Evolutionary conservation across 345 rosid genomes (phyloP).

Genomic region (Streptanthus diversifolius): DNA sequence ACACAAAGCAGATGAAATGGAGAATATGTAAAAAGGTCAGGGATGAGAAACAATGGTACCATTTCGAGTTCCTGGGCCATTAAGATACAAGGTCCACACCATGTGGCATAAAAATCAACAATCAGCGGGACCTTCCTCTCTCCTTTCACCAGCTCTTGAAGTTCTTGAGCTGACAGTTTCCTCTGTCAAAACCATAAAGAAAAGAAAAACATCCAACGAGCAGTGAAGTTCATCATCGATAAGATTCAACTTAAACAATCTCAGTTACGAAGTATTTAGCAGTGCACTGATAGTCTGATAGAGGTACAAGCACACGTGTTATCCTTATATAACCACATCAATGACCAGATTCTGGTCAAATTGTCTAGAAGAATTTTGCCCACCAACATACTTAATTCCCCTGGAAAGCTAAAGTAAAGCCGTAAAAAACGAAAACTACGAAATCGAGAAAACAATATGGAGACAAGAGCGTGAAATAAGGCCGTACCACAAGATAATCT

Average conservation of each 20-base stretch:
- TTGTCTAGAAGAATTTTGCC: no score
- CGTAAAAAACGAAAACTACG: no score
- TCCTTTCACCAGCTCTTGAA: constrained; percentile 80
- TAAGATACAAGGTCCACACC: constrained; percentile 97
- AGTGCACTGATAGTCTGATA: not conserved
- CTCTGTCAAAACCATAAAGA: constrained; percentile 37
- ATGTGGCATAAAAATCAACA: constrained; percentile 91
- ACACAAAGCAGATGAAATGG: not conserved
- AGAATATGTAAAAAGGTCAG: not conserved
- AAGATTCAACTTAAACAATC: not conserved
- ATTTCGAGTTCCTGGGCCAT: constrained; percentile 95
- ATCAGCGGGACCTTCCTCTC: constrained; percentile 70
- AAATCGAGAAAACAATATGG: not conserved
- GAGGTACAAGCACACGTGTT: not conserved
- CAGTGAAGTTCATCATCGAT: constrained; percentile 2
- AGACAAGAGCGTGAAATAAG: not conserved
- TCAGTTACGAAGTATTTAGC: not conserved
- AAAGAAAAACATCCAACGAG: not conserved
- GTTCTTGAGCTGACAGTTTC: constrained; percentile 72
- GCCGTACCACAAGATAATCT: constrained; percentile 81
- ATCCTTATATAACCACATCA: not conserved
- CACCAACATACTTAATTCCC: no score
- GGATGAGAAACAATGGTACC: constrained; percentile 40
- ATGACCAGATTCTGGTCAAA: no score
- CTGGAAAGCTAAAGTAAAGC: no score